Evolutionary conservation across 2,329 filamentous ascomycete genomes (phyloP).

Genomic region (Lachnellula occidentalis): DNA sequence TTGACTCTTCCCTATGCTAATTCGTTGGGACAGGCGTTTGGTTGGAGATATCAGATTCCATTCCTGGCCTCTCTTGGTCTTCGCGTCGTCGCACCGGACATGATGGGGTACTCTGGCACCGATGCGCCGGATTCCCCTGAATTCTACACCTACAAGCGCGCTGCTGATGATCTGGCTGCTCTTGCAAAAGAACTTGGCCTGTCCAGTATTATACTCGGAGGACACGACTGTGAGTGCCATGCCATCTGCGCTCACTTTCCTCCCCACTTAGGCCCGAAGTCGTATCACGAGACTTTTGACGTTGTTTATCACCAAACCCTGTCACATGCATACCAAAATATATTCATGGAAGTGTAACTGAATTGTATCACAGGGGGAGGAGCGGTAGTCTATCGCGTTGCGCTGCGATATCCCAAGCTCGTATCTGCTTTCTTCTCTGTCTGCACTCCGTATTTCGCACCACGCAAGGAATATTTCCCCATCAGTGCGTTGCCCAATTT

Average conservation of each 20-base stretch:
- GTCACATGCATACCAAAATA: no score
- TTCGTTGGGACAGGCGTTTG: conserved; percentile 43
- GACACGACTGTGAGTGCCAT: conserved; percentile 58
- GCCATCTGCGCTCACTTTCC: not conserved
- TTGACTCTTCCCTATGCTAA: no score
- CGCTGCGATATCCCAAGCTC: conserved; percentile 67
- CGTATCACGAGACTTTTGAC: no score
- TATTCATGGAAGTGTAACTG: not conserved
- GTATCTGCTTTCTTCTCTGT: conserved; percentile 72
- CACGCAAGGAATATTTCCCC: conserved; percentile 46
- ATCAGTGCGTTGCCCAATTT: conserved; percentile 61
- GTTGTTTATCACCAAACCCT: no score
- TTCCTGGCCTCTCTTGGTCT: conserved; percentile 65
- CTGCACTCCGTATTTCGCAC: conserved; percentile 68
- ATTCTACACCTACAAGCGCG: conserved; percentile 66
- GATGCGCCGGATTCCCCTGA: conserved; percentile 57
- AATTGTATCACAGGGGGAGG: conserved; percentile 62
- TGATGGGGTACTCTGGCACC: conserved; percentile 76
- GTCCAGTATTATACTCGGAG: conserved; percentile 69
- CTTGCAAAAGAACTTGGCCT: conserved; percentile 51
- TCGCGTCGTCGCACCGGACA: conserved; percentile 74
- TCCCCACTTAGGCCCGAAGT: no score
- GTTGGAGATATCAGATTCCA: conserved; percentile 88
- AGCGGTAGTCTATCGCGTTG: conserved; percentile 66
- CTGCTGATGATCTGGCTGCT: conserved; percentile 68